Evolutionary conservation across 169 alveolate genomes (phyloP).

Genomic region (Plasmodium coatneyi): DNA sequence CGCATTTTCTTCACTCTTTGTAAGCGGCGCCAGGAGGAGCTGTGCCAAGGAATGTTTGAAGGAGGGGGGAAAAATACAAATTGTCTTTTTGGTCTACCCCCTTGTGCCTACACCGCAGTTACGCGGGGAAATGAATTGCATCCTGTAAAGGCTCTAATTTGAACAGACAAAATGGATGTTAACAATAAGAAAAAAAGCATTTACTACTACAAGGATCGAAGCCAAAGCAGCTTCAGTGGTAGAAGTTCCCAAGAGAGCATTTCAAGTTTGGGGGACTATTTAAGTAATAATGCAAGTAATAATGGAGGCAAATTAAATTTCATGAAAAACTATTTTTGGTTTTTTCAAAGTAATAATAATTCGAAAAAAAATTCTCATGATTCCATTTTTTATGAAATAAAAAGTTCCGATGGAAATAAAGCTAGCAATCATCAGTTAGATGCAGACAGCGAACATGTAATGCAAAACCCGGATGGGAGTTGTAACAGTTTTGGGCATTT

Average conservation of each 20-base stretch:
- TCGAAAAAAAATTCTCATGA: background rate
- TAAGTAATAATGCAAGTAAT: background rate
- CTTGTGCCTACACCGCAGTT: background rate
- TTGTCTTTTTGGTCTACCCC: background rate
- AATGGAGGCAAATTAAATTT: background rate
- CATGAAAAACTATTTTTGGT: constrained; percentile 2
- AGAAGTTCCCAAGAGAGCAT: constrained; percentile 1
- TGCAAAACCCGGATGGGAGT: background rate
- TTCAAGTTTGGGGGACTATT: background rate
- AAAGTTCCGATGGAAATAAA: constrained; percentile 15
- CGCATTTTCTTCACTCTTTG: background rate
- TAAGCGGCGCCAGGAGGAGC: background rate
- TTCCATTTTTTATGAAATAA: constrained; percentile 38
- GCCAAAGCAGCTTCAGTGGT: background rate
- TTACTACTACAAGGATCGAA: constrained; percentile 31
- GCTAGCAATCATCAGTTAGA: background rate
- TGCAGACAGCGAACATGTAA: background rate
- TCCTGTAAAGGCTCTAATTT: background rate
- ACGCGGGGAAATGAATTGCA: background rate
- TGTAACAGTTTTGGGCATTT: background rate
- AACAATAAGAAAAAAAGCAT: constrained; percentile 12
- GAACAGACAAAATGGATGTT: background rate
- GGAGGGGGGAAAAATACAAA: background rate
- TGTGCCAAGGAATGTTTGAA: background rate
- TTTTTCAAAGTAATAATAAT: background rate